A percentile compares a stretch with the other conserved stretches of the same genome.
Evolutionary conservation across 352 stramenopile species (phyloP).

Genomic region (Pythium rhizo-oryzae): DNA sequence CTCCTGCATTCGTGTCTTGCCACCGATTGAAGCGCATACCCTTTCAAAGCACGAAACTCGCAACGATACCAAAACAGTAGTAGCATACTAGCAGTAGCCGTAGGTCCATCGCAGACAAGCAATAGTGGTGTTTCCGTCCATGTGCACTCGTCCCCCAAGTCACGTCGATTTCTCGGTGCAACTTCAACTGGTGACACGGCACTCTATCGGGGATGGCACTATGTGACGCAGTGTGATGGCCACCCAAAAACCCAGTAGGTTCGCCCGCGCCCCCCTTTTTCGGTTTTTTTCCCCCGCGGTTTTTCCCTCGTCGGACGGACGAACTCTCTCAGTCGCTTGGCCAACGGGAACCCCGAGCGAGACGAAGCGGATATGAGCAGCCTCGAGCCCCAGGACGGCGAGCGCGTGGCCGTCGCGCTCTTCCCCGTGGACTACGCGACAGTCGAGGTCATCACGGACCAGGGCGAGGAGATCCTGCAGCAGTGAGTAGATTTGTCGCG

Average conservation of each 20-base stretch:
- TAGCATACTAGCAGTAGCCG: not conserved
- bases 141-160: too few relatives aligned
- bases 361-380: constrained; percentile 12
- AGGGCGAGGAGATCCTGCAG: constrained; percentile 79
- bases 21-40: too few relatives aligned
- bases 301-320: constrained; percentile 9
- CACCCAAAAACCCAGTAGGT: constrained; percentile 28
- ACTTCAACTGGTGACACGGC: not conserved
- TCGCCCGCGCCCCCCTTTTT: not conserved
- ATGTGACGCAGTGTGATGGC: too few relatives aligned
- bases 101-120: not conserved
- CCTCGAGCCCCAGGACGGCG: constrained; percentile 51
- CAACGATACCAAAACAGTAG: not conserved
- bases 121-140: not conserved
- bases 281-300: constrained; percentile 8
- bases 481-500: constrained; percentile 45
- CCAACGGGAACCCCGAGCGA: not conserved
- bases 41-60: too few relatives aligned
- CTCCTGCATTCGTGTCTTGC: too few relatives aligned
- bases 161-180: too few relatives aligned
- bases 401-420: constrained; percentile 72
- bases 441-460: constrained; percentile 80
- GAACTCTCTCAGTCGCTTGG: not conserved
- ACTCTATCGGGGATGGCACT: constrained; percentile 22
- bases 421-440: constrained; percentile 78